Conservation (phyloP, 371 early-diverging fungal species). For the Rhizopus arrhizus region DNA sequence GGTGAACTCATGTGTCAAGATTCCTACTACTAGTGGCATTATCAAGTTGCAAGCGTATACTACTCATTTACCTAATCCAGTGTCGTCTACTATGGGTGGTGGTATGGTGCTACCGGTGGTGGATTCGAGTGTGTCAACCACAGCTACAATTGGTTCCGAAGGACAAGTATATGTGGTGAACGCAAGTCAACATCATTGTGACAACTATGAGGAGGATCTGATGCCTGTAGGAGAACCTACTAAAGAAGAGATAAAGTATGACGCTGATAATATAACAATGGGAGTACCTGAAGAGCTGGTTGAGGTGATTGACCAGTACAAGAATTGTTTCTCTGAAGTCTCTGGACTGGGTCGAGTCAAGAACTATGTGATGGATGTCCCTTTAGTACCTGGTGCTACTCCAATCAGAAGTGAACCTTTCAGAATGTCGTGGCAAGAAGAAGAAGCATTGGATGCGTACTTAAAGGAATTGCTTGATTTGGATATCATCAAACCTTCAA, state of each 20-base stretch:
- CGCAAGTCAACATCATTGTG: no score
- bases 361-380: slow-evolving; percentile 1
- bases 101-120: no score
- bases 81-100: no score
- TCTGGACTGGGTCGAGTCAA: slow-evolving; percentile 11
- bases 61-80: no score
- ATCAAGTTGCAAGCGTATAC: no score
- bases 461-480: slow-evolving; percentile 17
- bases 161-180: no score
- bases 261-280: slow-evolving; percentile 5
- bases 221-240: no score
- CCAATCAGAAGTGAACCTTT: slow-evolving; percentile 18
- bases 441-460: slow-evolving; percentile 5
- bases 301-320: not conserved
- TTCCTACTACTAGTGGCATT: no score
- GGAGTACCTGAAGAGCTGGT: not conserved
- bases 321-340: slow-evolving; percentile 17
- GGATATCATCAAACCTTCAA: slow-evolving; percentile 18
- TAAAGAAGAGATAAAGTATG: not conserved
- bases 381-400: not conserved
- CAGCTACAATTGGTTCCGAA: no score
- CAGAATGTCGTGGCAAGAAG: slow-evolving; percentile 22
- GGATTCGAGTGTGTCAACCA: no score
- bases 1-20: slow-evolving; percentile 1
- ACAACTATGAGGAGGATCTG: no score